Conservation (phyloP, 495 filamentous ascomycete genomes). For the Poronia punctata region DNA sequence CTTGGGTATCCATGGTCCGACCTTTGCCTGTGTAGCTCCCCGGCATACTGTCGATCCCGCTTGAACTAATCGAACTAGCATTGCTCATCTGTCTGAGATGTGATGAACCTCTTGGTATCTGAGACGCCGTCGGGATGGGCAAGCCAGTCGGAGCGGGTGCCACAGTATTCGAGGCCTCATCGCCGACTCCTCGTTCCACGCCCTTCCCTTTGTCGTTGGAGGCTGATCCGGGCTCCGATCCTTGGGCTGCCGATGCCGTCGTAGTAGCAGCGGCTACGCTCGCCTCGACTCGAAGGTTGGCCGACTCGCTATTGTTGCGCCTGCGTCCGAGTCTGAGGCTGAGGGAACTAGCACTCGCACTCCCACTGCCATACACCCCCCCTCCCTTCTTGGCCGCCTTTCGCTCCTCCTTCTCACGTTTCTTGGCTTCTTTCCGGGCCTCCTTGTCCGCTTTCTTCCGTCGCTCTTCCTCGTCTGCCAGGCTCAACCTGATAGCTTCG, state of each 20-base stretch:
- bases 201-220: slow-evolving; percentile 70
- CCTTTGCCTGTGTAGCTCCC: slow-evolving; percentile 42
- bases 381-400: slow-evolving; percentile 64
- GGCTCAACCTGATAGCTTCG: slow-evolving; percentile 83
- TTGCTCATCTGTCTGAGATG: slow-evolving; percentile 76
- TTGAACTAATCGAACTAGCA: slow-evolving; percentile 74
- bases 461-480: slow-evolving; percentile 86
- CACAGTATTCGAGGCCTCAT: slow-evolving; percentile 10
- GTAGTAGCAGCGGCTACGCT: slow-evolving; percentile 25
- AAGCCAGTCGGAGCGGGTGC: slow-evolving; percentile 19
- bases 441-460: slow-evolving; percentile 76
- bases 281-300: slow-evolving; percentile 41
- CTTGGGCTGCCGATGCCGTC: slow-evolving; percentile 5
- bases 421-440: slow-evolving; percentile 70
- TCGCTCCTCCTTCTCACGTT: slow-evolving; percentile 73
- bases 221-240: slow-evolving; percentile 9
- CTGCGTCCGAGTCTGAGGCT: slow-evolving; percentile 44
- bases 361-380: slow-evolving; percentile 41
- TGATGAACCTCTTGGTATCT: slow-evolving; percentile 47
- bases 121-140: slow-evolving; percentile 30
- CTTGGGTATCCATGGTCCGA: slow-evolving; percentile 37
- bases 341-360: slow-evolving; percentile 46
- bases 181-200: slow-evolving; percentile 51
- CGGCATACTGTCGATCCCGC: slow-evolving; percentile 56
- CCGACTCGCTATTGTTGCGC: slow-evolving; percentile 48